These are phyloP conservation scores for Halteria grandinella DNA, from an alignment of 73 alveolate genomes.

Conservation along the genomic window DNA sequence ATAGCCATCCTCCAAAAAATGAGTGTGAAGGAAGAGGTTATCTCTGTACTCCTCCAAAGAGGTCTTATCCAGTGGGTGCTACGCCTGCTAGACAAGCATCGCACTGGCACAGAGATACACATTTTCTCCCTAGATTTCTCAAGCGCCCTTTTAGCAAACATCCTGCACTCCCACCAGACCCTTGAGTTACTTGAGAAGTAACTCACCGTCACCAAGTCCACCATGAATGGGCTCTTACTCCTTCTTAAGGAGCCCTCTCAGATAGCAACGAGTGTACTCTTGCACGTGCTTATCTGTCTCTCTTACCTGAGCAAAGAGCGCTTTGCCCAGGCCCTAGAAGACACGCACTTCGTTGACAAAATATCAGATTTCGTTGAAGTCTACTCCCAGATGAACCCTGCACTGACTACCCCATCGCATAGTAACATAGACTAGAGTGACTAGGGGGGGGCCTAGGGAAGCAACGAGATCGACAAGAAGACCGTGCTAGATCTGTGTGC, in stretches of 20 bases:
- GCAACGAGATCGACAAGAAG: slow-evolving; percentile 80
- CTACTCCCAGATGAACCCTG: slow-evolving; percentile 72
- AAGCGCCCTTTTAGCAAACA: slow-evolving; percentile 94
- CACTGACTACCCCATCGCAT: too few relatives aligned
- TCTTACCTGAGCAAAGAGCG: slow-evolving; percentile 89
- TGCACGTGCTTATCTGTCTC: slow-evolving; percentile 93
- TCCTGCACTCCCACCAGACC: slow-evolving; percentile 88
- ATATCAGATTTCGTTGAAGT: slow-evolving; percentile 91
- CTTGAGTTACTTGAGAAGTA: slow-evolving; percentile 83
- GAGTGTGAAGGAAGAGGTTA: slow-evolving; percentile 93
- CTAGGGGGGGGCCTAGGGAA: slow-evolving; percentile 36
- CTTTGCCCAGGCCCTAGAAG: slow-evolving; percentile 85
- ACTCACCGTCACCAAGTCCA: slow-evolving; percentile 78
- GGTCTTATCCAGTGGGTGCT: slow-evolving; percentile 86
- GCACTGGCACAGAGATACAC: slow-evolving; percentile 84
- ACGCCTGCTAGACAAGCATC: slow-evolving; percentile 62
- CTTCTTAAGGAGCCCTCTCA: slow-evolving; percentile 76
- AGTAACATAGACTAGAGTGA: background rate
- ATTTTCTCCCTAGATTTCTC: slow-evolving; percentile 92
- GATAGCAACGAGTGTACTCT: too few relatives aligned
- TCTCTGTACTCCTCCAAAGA: slow-evolving; percentile 76
- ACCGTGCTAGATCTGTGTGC: slow-evolving; percentile 91
- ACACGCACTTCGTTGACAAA: slow-evolving; percentile 90
- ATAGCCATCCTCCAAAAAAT: slow-evolving; percentile 95
- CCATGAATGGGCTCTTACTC: slow-evolving; percentile 64